phyloP scores from a whole-genome alignment of 805 yeast species.

The Lipomyces chichibuensis region DNA sequence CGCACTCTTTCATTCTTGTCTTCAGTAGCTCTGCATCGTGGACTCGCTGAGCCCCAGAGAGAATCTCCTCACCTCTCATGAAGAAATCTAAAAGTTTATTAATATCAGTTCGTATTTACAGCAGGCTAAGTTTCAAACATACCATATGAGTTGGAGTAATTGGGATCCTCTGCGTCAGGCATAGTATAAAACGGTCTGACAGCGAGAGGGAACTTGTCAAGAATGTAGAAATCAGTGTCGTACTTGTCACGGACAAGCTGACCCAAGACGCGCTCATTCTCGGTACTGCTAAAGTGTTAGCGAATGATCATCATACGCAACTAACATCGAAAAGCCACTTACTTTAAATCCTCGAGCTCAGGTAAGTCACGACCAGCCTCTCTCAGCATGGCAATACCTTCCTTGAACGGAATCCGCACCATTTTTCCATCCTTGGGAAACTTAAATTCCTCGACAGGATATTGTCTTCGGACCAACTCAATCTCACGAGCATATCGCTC shows the following conservation, averaged over 20 bases:
- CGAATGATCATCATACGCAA: neutral
- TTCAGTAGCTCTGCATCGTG: constrained; percentile 86
- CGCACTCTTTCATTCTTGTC: constrained; percentile 82
- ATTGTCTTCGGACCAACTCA: constrained; percentile 87
- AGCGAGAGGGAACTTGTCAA: constrained; percentile 97
- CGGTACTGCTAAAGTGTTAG: constrained; percentile 64
- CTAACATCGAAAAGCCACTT: neutral
- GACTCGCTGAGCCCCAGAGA: constrained; percentile 99
- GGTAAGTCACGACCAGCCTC: constrained; percentile 74
- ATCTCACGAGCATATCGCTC: constrained; percentile 79
- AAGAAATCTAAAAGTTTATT: constrained; percentile 63
- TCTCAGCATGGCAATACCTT: constrained; percentile 84
- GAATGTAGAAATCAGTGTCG: constrained; percentile 95
- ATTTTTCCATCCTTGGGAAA: constrained; percentile 92
- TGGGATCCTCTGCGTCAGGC: constrained; percentile 93
- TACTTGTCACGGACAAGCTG: constrained; percentile 88
- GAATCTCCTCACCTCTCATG: constrained; percentile 99
- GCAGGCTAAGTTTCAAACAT: neutral
- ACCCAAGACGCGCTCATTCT: constrained; percentile 92
- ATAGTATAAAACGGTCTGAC: constrained; percentile 98
- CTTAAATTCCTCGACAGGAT: constrained; percentile 96
- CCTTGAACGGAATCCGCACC: constrained; percentile 86
- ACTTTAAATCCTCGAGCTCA: constrained; percentile 37
- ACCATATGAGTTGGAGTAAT: constrained; percentile 92
- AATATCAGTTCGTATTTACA: neutral